Evolutionary conservation across 306 rosid species (phyloP).

Genomic region (Glycine latifolia): DNA sequence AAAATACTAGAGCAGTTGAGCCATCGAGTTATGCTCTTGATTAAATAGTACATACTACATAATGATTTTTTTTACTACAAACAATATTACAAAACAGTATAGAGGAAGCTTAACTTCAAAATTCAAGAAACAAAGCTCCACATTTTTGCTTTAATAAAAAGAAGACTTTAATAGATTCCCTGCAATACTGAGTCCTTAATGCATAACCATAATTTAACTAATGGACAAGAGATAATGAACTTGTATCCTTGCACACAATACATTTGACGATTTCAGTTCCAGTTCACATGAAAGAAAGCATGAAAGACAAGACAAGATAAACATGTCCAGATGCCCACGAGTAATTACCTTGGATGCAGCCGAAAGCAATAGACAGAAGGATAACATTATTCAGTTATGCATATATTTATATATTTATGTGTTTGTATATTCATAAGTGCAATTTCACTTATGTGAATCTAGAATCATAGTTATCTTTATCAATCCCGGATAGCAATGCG

Average conservation of each 20-base stretch:
- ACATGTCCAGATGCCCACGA: background rate
- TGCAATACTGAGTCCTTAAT: no score
- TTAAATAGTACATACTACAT: background rate
- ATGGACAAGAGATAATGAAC: no score
- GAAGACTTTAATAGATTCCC: background rate
- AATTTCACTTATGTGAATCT: conserved; percentile 18
- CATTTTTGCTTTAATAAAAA: background rate
- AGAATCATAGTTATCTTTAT: background rate
- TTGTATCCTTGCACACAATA: background rate
- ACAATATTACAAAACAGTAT: no score
- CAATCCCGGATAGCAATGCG: background rate
- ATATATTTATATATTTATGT: background rate
- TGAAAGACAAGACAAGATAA: background rate
- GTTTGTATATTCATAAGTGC: background rate
- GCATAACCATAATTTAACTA: no score
- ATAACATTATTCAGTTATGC: background rate
- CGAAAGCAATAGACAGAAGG: conserved; percentile 11
- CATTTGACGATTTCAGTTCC: background rate
- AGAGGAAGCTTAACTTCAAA: background rate
- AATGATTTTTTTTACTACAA: background rate
- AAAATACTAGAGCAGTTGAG: background rate
- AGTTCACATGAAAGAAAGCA: background rate
- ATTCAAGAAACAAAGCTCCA: background rate
- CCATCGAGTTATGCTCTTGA: background rate
- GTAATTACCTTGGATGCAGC: background rate